A percentile compares a stretch with the other conserved stretches of the same genome.
These are phyloP conservation scores for Amanita exitialis DNA, from an alignment of 768 basidiomycete species.

Conservation along the genomic window DNA sequence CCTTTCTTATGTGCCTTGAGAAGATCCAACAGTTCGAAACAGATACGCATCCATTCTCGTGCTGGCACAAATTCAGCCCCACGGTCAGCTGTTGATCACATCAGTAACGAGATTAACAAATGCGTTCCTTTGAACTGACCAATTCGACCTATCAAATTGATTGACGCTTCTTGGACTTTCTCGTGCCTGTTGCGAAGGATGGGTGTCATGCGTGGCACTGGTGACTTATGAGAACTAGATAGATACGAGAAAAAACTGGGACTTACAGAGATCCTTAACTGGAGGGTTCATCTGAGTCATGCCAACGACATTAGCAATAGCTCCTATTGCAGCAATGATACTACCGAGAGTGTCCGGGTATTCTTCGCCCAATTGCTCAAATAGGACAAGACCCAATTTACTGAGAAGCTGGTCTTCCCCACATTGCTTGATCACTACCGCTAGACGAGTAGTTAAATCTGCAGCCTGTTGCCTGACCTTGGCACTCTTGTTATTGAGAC, in stretches of 20 bases:
- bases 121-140: constrained; percentile 28
- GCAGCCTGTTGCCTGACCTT: constrained; percentile 99
- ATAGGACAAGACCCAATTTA: constrained; percentile 93
- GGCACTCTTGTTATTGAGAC: constrained; percentile 97
- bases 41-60: constrained; percentile 99
- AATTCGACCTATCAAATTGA: constrained; percentile 99
- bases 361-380: constrained; percentile 98
- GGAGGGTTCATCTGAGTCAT: constrained; percentile 99
- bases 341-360: constrained; percentile 98
- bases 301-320: constrained; percentile 98
- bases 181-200: constrained; percentile 98
- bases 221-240: constrained; percentile 1
- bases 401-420: constrained; percentile 93
- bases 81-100: constrained; percentile 62
- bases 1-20: constrained; percentile 99
- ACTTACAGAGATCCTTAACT: constrained; percentile 95
- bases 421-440: constrained; percentile 97
- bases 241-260: background rate
- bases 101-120: constrained; percentile 2
- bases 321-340: constrained; percentile 97
- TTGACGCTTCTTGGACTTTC: constrained; percentile 98
- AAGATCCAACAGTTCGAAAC: constrained; percentile 93
- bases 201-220: constrained; percentile 99
- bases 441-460: constrained; percentile 92
- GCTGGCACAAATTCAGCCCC: constrained; percentile 98